Conservation (phyloP, 2,329 filamentous ascomycete genomes). For the Penicillium digitatum region DNA sequence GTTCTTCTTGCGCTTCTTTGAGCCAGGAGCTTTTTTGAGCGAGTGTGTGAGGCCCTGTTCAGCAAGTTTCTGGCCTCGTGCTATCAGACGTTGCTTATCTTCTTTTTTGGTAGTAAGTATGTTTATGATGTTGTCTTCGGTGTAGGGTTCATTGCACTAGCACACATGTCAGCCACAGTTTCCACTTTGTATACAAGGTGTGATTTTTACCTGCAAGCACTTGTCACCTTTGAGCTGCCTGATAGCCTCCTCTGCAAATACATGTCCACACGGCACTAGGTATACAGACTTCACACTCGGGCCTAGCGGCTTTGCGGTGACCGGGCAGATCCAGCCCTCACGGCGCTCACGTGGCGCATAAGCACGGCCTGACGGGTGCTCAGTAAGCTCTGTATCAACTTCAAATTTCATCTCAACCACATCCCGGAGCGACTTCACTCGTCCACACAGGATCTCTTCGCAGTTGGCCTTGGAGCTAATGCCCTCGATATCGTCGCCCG, state of each 20-base stretch:
- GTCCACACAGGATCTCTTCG: constrained; percentile 56
- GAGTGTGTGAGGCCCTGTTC: constrained; percentile 75
- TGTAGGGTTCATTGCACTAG: constrained; percentile 72
- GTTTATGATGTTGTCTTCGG: constrained; percentile 70
- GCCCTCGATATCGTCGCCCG: constrained; percentile 52
- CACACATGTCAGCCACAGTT: background rate
- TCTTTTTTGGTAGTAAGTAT: constrained; percentile 68
- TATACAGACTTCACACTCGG: constrained; percentile 78
- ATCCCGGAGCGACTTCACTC: constrained; percentile 76
- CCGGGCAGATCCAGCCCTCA: constrained; percentile 73
- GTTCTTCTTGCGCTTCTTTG: constrained; percentile 73
- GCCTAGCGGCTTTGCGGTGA: constrained; percentile 82
- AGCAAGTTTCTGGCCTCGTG: constrained; percentile 65
- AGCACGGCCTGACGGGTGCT: constrained; percentile 40
- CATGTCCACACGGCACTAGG: constrained; percentile 90
- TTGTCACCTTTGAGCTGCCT: constrained; percentile 68
- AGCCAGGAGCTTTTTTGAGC: constrained; percentile 70
- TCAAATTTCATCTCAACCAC: constrained; percentile 82
- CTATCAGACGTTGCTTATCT: constrained; percentile 65
- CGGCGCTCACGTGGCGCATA: constrained; percentile 35
- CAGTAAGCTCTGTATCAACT: constrained; percentile 42
- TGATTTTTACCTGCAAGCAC: constrained; percentile 51
- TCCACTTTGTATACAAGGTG: rapidly evolving
- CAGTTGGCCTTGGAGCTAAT: constrained; percentile 56
- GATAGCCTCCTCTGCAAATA: constrained; percentile 81